phyloP scores from a whole-genome alignment of 2,329 filamentous ascomycete genomes.

The Harringtonia aguacate region DNA sequence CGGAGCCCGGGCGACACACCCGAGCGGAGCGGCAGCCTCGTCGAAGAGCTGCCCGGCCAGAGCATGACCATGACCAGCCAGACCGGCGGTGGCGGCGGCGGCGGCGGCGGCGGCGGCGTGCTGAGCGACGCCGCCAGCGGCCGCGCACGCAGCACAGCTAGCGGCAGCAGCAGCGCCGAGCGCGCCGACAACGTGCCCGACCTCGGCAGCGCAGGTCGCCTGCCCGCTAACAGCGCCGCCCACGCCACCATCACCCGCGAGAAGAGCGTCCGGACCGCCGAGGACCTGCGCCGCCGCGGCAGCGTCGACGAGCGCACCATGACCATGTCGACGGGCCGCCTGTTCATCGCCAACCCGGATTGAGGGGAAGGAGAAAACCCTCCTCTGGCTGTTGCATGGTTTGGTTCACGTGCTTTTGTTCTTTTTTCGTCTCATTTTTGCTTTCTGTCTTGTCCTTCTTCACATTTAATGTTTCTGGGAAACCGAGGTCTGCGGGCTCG shows the following conservation, averaged over 20 bases:
- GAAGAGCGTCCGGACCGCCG: conserved; percentile 55
- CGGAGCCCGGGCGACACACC: conserved; percentile 47
- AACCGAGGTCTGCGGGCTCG: too few species aligned
- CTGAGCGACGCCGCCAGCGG: conserved; percentile 33
- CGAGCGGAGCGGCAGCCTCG: conserved; percentile 41
- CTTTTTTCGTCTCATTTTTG: background rate
- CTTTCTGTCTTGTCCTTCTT: background rate
- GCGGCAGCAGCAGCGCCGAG: conserved; percentile 49
- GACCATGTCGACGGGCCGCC: conserved; percentile 60
- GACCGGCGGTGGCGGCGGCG: conserved; percentile 8
- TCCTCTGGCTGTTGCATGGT: background rate
- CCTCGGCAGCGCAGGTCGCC: conserved; percentile 32
- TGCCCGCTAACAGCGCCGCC: conserved; percentile 48
- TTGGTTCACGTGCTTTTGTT: background rate
- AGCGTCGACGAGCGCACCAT: conserved; percentile 76
- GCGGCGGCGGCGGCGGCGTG: conserved; percentile 19
- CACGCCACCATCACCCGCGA: conserved; percentile 49
- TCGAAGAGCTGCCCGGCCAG: conserved; percentile 23
- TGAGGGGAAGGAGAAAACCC: too few species aligned
- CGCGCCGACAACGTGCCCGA: conserved; percentile 51
- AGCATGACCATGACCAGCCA: too few species aligned
- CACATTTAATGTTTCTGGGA: background rate
- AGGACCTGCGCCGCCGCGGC: conserved; percentile 64
- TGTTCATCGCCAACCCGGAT: conserved; percentile 84
- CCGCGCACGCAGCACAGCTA: conserved; percentile 38